Base-by-base conservation (phyloP, 2,329 filamentous ascomycete species). In the Cryphonectria parasitica region DNA sequence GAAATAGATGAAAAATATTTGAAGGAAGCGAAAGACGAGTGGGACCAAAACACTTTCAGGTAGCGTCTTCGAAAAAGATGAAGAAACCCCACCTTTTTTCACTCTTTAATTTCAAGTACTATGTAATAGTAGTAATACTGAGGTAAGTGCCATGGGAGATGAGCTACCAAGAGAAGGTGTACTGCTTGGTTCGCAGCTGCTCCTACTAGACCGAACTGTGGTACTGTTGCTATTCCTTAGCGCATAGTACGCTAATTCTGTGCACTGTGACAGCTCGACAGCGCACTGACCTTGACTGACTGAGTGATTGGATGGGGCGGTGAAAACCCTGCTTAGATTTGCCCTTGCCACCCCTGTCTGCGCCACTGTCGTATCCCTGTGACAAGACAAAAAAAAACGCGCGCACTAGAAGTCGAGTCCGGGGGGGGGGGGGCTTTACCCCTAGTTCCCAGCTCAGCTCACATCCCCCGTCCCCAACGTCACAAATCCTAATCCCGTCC, bases 401-500 rank as follows among this genome's bases (percentile, higher is more conserved):
- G 58, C 58, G 34, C 58, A 22, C 58, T 31, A 56, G 52, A 56
- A 31, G 25, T 58, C 54, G 34, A 34, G 25, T 31, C 58, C 58
- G 39, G 31, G 25, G 25, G 31, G 54, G 7, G 13, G 6, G 54
- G 3, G 11, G 11, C 4, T 25, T 25, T 25, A 31, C 25, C 25
- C 56, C 25, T 28, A 22, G 13, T 60, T 36, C 60, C 60, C 19
- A 41, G 39, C 36, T 25, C 61, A 64, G 36, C 45, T 49, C 45
- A 15, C 22, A 19, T 19, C 11, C 11, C 58, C 31, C 58, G 41
- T 39, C 58, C 31, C 58, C 25, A 13, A 17, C 58, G 31, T 34
- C 25, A 28, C 54, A 60, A 41, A 52, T 64, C 63, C 63, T 43
- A 64, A 43, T 64, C 43, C 63, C 63, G 25, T 34, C 63, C 7